These are phyloP conservation scores for Odontarrhena argentea DNA, from an alignment of 345 rosid genomes.

Conservation along the genomic window DNA sequence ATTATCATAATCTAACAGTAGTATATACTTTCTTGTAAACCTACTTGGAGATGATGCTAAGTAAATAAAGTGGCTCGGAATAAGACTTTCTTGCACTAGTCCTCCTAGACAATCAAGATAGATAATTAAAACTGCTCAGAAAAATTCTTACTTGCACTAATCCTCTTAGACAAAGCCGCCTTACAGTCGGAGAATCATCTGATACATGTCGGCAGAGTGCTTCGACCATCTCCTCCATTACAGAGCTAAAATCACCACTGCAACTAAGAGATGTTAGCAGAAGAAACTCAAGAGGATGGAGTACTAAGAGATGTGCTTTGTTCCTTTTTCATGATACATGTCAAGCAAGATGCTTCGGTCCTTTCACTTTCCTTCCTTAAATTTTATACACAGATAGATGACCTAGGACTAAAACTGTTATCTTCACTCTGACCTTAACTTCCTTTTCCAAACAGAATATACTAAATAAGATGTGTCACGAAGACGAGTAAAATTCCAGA, in stretches of 20 bases:
- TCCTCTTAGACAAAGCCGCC: slow-evolving; percentile 93
- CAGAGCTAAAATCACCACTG: slow-evolving; percentile 74
- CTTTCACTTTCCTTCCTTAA: slow-evolving; percentile 11
- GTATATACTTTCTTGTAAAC: not conserved
- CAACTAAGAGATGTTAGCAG: slow-evolving; percentile 38
- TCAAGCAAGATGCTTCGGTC: slow-evolving; percentile 8
- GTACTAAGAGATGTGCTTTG: slow-evolving; percentile 14
- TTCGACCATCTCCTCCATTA: slow-evolving; percentile 94
- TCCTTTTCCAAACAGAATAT: slow-evolving; percentile 13
- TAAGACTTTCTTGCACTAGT: slow-evolving; percentile 25
- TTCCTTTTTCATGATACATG: slow-evolving; percentile 3
- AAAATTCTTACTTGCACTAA: slow-evolving; percentile 70
- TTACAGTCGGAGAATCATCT: slow-evolving; percentile 92
- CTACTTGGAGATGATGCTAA: not conserved
- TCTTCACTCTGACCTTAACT: slow-evolving; percentile 10
- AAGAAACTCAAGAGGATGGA: slow-evolving; percentile 14
- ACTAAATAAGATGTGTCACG: slow-evolving; percentile 1
- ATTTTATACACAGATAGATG: slow-evolving; percentile 9
- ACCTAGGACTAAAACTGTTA: slow-evolving; percentile 12
- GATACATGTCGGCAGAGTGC: slow-evolving; percentile 89
- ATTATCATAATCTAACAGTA: not conserved
- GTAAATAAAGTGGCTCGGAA: not conserved
- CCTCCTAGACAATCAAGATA: slow-evolving; percentile 16
- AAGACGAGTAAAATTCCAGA: slow-evolving; percentile 3
- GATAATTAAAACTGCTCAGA: slow-evolving; percentile 8